These are phyloP conservation scores for Stylonectria norvegica DNA, from an alignment of 2,329 filamentous ascomycete species.

Conservation along the genomic window DNA sequence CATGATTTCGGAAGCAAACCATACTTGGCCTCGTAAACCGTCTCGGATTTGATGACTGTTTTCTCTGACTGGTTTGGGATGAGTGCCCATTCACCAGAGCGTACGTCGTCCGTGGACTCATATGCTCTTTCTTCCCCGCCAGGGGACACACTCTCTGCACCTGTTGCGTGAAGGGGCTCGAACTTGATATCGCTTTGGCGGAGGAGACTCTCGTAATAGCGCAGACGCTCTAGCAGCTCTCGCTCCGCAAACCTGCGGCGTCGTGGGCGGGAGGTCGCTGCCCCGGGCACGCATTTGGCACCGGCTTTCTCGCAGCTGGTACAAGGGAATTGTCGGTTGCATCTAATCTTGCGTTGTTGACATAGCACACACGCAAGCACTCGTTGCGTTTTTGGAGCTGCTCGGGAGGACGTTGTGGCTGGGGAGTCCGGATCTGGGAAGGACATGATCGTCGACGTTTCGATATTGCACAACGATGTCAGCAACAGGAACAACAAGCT, in stretches of 20 bases:
- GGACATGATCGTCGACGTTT: too few species aligned
- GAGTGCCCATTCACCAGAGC: too few species aligned
- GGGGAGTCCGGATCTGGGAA: too few species aligned
- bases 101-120: too few species aligned
- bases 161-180: constrained; percentile 37
- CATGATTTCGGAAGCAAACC: neutral
- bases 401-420: too few species aligned
- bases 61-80: too few species aligned
- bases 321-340: constrained; percentile 58
- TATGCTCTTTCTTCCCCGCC: too few species aligned
- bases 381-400: constrained; percentile 24
- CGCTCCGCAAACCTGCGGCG: constrained; percentile 52
- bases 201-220: constrained; percentile 55
- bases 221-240: constrained; percentile 55
- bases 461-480: too few species aligned
- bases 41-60: constrained; percentile 4
- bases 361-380: constrained; percentile 54
- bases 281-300: constrained; percentile 42
- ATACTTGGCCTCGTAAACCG: constrained; percentile 14
- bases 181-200: constrained; percentile 53
- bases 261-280: constrained; percentile 34
- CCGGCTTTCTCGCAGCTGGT: constrained; percentile 46
- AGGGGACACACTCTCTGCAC: neutral
- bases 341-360: constrained; percentile 63
- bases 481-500: too few species aligned